These are phyloP conservation scores for Amphichorda felina DNA, from an alignment of 2,329 filamentous ascomycete species.

Conservation along the genomic window DNA sequence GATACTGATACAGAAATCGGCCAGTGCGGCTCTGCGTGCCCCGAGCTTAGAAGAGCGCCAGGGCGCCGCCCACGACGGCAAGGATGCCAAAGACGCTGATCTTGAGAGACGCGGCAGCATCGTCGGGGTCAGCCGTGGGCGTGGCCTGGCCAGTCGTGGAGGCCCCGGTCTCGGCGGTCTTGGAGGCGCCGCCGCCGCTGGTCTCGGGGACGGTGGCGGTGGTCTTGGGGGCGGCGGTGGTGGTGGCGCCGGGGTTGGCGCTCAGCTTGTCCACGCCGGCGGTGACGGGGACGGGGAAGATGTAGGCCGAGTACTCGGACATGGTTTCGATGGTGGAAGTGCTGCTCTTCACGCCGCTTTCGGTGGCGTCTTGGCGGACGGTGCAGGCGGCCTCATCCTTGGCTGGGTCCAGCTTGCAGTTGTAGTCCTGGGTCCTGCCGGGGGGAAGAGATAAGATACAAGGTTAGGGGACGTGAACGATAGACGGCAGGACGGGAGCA, in stretches of 20 bases:
- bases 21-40: neutral
- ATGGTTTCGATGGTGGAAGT: neutral
- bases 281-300: slow-evolving; percentile 22
- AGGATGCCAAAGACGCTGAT: slow-evolving; percentile 20
- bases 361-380: slow-evolving; percentile 9
- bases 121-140: slow-evolving; percentile 3
- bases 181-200: slow-evolving; percentile 2
- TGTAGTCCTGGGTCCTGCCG: slow-evolving; percentile 9
- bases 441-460: too few species aligned
- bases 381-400: neutral
- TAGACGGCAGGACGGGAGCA: too few species aligned
- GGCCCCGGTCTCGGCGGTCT: slow-evolving; percentile 7
- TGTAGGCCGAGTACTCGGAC: slow-evolving; percentile 1
- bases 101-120: slow-evolving; percentile 18
- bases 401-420: slow-evolving; percentile 1
- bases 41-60: neutral
- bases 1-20: neutral
- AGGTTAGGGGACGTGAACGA: too few species aligned
- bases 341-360: slow-evolving; percentile 12
- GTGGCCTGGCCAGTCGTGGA: slow-evolving; percentile 3
- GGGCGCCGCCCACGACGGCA: slow-evolving; percentile 12
- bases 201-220: slow-evolving; percentile 3
- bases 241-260: slow-evolving; percentile 4
- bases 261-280: slow-evolving; percentile 23
- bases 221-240: slow-evolving; percentile 5